Percentiles rank a stretch among this genome's conserved stretches.
Conservation (phyloP, 768 basidiomycete species). For the Gelatoporia subvermispora region DNA sequence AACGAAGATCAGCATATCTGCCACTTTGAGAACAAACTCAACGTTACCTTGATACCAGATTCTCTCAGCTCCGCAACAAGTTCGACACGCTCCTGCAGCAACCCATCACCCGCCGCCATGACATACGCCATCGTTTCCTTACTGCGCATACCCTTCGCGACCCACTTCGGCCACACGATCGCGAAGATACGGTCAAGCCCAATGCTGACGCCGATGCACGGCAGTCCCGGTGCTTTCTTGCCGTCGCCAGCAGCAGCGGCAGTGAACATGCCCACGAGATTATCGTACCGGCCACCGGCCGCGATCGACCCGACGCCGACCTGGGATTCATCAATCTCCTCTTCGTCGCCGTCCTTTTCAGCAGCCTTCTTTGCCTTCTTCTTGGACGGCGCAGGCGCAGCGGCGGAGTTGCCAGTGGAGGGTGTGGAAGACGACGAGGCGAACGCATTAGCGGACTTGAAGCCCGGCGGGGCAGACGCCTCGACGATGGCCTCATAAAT, state of each 20-base stretch:
- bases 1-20: constrained; percentile 3
- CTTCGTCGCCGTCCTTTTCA: constrained; percentile 50
- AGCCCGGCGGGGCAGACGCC: constrained; percentile 87
- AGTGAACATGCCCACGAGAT: constrained; percentile 90
- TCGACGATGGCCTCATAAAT: constrained; percentile 96
- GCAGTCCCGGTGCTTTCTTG: constrained; percentile 63
- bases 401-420: constrained; percentile 16
- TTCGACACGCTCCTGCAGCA: constrained; percentile 78
- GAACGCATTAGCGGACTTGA: constrained; percentile 50
- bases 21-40: neutral
- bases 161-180: constrained; percentile 83
- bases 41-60: constrained; percentile 78
- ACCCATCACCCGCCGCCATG: constrained; percentile 84
- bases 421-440: constrained; percentile 31
- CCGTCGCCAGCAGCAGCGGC: constrained; percentile 71
- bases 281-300: constrained; percentile 96
- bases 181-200: constrained; percentile 94
- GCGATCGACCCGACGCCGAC: constrained; percentile 99
- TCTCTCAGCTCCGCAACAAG: constrained; percentile 79
- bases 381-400: constrained; percentile 34
- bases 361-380: constrained; percentile 38
- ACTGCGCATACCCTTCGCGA: constrained; percentile 69
- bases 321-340: constrained; percentile 87
- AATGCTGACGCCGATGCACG: constrained; percentile 90
- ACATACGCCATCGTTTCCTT: constrained; percentile 96